Conservation (phyloP, 148 eudicot genomes). For the Silene latifolia region DNA sequence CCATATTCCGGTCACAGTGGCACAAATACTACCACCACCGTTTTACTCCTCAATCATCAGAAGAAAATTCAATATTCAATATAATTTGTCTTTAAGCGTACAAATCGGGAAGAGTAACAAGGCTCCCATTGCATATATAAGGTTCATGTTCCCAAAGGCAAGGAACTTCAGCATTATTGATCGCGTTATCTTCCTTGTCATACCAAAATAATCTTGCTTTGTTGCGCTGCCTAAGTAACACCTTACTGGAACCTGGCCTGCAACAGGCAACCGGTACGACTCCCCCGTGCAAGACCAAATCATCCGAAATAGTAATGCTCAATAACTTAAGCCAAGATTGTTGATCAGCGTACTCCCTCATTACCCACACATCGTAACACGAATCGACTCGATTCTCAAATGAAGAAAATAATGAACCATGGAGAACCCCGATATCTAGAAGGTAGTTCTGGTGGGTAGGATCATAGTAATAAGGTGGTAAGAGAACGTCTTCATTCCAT, state of each 20-base stretch:
- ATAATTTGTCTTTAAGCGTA: too few species aligned
- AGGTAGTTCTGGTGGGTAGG: not conserved
- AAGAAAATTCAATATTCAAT: too few species aligned
- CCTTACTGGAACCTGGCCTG: not conserved
- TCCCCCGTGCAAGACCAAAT: not conserved
- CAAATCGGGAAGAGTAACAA: conserved; percentile 5
- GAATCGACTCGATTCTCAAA: not conserved
- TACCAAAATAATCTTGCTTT: not conserved
- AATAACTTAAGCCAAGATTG: conserved; percentile 4
- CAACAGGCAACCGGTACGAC: not conserved
- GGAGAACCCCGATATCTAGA: not conserved
- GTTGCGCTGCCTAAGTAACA: not conserved
- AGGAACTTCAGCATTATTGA: not conserved
- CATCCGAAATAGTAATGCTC: not conserved
- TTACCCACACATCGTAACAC: not conserved
- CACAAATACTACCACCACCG: too few species aligned
- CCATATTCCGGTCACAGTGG: too few species aligned
- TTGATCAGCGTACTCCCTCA: not conserved
- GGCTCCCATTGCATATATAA: not conserved
- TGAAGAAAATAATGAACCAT: not conserved
- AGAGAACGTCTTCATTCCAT: conserved; percentile 1
- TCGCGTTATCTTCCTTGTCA: not conserved
- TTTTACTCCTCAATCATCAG: too few species aligned
- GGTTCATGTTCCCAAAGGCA: not conserved
- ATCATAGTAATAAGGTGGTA: not conserved